Evolutionary conservation across 73 alveolate genomes (phyloP).

Genomic region (Uronychia setigera): DNA sequence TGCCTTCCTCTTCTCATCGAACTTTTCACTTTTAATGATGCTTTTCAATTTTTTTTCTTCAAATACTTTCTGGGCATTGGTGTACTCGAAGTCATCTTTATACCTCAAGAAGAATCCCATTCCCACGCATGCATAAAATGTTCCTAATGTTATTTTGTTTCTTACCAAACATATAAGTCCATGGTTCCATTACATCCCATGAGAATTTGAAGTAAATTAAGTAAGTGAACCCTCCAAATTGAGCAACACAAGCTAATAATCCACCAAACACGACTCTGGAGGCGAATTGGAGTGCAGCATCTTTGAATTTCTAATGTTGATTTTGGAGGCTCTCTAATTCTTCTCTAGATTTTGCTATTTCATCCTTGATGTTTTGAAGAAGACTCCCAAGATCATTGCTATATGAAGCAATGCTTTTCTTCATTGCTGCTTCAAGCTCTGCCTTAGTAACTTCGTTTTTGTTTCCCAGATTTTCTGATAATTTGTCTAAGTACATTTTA

Average conservation of each 20-base stretch:
- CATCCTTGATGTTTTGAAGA: conserved; percentile 5
- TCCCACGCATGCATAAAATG: conserved; percentile 53
- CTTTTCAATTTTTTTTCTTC: background rate
- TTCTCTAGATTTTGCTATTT: conserved; percentile 9
- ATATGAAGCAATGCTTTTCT: conserved; percentile 2
- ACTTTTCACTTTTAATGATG: conserved; percentile 1
- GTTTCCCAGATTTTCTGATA: background rate
- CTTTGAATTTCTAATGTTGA: background rate
- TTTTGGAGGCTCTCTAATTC: conserved; percentile 9
- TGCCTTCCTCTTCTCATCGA: conserved; percentile 31
- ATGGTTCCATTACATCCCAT: conserved; percentile 72
- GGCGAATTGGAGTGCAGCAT: conserved; percentile 10
- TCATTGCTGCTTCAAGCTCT: conserved; percentile 11
- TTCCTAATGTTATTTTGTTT: conserved; percentile 7
- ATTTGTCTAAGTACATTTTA: conserved; percentile 18
- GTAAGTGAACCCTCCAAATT: conserved; percentile 32
- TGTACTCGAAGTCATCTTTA: conserved; percentile 46
- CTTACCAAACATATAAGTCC: conserved; percentile 45
- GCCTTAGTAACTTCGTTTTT: background rate
- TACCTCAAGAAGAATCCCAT: conserved; percentile 40
- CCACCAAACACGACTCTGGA: background rate
- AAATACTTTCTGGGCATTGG: conserved; percentile 35
- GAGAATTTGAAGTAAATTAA: conserved; percentile 27
- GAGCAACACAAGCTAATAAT: conserved; percentile 16
- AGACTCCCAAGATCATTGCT: background rate